Percentiles rank a stretch among this genome's conserved stretches.
Evolutionary conservation across 352 stramenopile species (phyloP).

Genomic region (Phytophthora cryptogea): DNA sequence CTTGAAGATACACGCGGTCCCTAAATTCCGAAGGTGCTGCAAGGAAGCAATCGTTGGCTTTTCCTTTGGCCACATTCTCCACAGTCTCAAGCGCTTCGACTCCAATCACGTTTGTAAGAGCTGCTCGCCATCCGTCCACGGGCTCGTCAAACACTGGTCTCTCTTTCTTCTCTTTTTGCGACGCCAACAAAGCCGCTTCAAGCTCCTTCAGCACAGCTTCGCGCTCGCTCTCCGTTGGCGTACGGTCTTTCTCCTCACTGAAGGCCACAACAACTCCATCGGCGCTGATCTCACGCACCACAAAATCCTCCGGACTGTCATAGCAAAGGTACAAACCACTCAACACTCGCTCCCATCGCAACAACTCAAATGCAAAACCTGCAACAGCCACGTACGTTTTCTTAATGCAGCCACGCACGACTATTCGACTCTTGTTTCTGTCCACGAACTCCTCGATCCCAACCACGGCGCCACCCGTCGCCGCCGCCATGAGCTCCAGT

Average conservation of each 20-base stretch:
- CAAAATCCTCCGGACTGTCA: constrained; percentile 58
- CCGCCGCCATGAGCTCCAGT: neutral
- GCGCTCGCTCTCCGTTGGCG: constrained; percentile 45
- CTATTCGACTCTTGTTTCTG: constrained; percentile 5
- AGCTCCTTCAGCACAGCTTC: constrained; percentile 40
- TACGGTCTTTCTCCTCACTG: constrained; percentile 14
- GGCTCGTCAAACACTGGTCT: constrained; percentile 62
- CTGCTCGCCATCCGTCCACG: constrained; percentile 47
- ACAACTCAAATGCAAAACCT: neutral
- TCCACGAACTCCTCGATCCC: constrained; percentile 56
- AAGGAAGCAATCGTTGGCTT: constrained; percentile 32
- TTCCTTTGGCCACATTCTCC: constrained; percentile 26
- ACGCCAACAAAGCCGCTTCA: constrained; percentile 19
- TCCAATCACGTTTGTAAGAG: constrained; percentile 41
- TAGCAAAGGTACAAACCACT: constrained; percentile 2
- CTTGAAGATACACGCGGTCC: constrained; percentile 69
- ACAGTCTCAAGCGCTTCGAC: constrained; percentile 12
- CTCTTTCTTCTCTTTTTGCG: constrained; percentile 44
- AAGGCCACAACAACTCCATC: constrained; percentile 48
- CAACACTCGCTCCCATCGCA: neutral
- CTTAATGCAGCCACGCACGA: constrained; percentile 50
- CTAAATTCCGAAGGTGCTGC: constrained; percentile 48
- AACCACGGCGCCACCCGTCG: constrained; percentile 33
- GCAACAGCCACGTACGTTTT: constrained; percentile 37
- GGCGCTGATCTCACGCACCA: constrained; percentile 68